These are phyloP conservation scores for Sordariomycetes sp. DNA, from an alignment of 2,329 filamentous ascomycete genomes.

Conservation along the genomic window DNA sequence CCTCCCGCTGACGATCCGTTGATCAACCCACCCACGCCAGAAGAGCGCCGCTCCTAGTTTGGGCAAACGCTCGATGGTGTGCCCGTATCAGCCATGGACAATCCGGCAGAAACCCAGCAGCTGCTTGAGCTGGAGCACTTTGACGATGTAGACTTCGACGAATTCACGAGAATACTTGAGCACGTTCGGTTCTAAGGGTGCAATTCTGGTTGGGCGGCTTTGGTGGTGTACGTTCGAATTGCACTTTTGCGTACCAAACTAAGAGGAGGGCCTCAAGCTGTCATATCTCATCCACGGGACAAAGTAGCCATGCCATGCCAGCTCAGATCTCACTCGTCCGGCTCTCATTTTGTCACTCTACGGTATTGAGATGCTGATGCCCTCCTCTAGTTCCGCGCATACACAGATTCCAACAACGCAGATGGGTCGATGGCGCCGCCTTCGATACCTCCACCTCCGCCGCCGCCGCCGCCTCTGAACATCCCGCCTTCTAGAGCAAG, in stretches of 20 bases:
- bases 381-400: slow-evolving; percentile 44
- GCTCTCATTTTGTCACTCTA: slow-evolving; percentile 3
- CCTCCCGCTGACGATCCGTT: too few relatives aligned
- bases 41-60: too few relatives aligned
- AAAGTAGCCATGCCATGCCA: too few relatives aligned
- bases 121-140: slow-evolving; percentile 36
- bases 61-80: too few relatives aligned
- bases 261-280: too few relatives aligned
- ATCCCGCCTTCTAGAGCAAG: slow-evolving; percentile 80
- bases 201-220: neutral
- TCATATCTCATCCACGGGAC: too few relatives aligned
- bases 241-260: too few relatives aligned
- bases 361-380: slow-evolving; percentile 3
- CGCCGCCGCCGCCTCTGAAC: slow-evolving; percentile 73
- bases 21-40: too few relatives aligned
- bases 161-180: neutral
- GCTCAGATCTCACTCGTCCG: neutral
- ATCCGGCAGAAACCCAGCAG: too few relatives aligned
- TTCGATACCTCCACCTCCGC: slow-evolving; percentile 48
- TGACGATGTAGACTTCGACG: slow-evolving; percentile 25
- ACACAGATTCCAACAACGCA: slow-evolving; percentile 43
- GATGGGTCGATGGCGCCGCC: slow-evolving; percentile 42
- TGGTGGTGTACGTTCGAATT: too few relatives aligned
- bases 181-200: neutral
- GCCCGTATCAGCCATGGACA: neutral